Conservation (phyloP, 441 rosid genomes). For the Populus tomentosa region DNA sequence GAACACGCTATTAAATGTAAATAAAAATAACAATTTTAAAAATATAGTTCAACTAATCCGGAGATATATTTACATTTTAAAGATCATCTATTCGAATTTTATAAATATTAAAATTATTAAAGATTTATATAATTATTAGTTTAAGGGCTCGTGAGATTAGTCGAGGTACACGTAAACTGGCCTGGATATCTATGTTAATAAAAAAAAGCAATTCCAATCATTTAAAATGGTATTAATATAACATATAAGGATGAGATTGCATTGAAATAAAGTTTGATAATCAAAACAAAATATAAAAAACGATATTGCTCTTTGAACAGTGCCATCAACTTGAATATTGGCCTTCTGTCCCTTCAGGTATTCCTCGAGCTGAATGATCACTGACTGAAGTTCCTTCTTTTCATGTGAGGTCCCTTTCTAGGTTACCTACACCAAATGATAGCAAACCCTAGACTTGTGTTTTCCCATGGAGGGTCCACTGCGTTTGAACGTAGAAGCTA, state of each 20-base stretch:
- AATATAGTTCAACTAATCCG: accelerated
- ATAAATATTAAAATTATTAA: accelerated
- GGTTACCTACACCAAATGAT: no score
- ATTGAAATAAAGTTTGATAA: no score
- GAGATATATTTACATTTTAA: accelerated
- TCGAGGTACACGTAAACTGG: accelerated
- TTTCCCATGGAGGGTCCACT: no score
- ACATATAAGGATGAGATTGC: no score
- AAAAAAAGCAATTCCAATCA: no score
- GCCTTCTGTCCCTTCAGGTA: slow-evolving; percentile 50
- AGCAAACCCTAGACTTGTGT: no score
- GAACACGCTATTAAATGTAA: no score
- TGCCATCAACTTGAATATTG: background rate
- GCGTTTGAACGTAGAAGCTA: no score
- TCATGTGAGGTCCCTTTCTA: slow-evolving; percentile 22
- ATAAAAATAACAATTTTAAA: accelerated
- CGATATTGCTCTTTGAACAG: no score
- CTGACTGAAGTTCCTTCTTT: slow-evolving; percentile 68
- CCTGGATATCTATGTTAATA: accelerated
- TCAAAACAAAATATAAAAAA: no score
- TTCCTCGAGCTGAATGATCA: slow-evolving; percentile 58
- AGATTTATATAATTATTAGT: accelerated
- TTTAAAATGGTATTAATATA: no score
- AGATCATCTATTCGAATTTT: accelerated
- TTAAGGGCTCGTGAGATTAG: accelerated